phyloP scores from a whole-genome alignment of 2,329 filamentous ascomycete genomes.

The Ophiocordyceps robertsii region DNA sequence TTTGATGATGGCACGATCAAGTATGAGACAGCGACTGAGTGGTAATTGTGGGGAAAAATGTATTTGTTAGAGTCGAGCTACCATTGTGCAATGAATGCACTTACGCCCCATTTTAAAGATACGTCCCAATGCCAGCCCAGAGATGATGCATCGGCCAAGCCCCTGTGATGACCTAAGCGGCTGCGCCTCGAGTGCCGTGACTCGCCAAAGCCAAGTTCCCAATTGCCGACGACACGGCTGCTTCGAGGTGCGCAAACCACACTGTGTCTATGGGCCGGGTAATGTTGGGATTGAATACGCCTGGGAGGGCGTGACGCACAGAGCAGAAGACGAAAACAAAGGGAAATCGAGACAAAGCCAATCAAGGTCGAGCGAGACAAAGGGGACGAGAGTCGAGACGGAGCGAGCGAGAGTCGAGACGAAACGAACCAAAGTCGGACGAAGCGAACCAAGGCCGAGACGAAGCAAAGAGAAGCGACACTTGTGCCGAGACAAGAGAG shows the following conservation, averaged over 20 bases:
- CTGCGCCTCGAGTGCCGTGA: not conserved
- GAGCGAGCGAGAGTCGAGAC: not conserved
- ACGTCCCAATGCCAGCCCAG: no score
- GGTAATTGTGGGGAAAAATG: no score
- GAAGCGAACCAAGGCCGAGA: not conserved
- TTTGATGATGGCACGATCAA: constrained; percentile 14
- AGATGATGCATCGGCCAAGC: not conserved
- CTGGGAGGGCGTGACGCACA: not conserved
- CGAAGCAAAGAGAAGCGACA: no score
- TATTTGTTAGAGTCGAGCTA: no score
- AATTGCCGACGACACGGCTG: not conserved
- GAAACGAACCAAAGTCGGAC: no score
- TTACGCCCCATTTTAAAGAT: no score
- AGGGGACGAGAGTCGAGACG: no score
- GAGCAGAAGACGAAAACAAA: not conserved
- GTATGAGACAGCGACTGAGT: constrained; percentile 10
- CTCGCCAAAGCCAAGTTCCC: no score
- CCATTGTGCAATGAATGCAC: no score
- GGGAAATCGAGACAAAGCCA: no score
- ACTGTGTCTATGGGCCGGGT: not conserved
- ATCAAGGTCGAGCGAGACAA: not conserved
- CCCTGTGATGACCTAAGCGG: constrained; percentile 13
- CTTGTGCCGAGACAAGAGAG: not conserved
- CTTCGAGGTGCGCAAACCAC: not conserved
- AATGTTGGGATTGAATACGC: not conserved